Evolutionary conservation across 148 eudicot species (phyloP).

Genomic region (Rhododendron vialii): DNA sequence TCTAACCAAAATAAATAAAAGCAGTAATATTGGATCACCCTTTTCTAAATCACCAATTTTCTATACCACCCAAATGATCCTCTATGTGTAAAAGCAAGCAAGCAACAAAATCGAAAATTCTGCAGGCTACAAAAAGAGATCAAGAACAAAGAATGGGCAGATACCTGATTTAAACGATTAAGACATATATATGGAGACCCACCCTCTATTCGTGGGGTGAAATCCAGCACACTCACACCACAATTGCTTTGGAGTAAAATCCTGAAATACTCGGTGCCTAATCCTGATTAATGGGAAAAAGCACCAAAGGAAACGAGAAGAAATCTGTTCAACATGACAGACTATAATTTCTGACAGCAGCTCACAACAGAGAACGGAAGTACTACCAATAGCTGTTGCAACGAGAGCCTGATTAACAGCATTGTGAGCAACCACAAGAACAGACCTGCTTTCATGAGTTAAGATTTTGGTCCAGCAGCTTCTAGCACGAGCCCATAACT

Average conservation of each 20-base stretch:
- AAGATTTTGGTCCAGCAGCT: slow-evolving; percentile 77
- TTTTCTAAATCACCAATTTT: background rate
- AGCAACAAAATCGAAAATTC: background rate
- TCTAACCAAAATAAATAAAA: background rate
- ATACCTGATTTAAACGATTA: slow-evolving; percentile 95
- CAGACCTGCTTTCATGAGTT: slow-evolving; percentile 74
- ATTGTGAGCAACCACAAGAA: slow-evolving; percentile 97
- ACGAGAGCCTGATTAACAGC: slow-evolving; percentile 98
- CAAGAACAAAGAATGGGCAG: background rate
- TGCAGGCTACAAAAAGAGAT: slow-evolving; percentile 35
- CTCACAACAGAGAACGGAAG: background rate
- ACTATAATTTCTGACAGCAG: background rate
- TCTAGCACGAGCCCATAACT: slow-evolving; percentile 87
- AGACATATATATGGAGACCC: slow-evolving; percentile 67
- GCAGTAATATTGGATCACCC: background rate
- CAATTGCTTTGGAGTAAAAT: slow-evolving; percentile 92
- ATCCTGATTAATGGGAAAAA: slow-evolving; percentile 39
- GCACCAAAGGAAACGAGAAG: slow-evolving; percentile 9
- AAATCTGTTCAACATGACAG: background rate
- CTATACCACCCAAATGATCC: background rate
- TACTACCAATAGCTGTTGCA: slow-evolving; percentile 88
- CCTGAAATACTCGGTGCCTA: slow-evolving; percentile 94
- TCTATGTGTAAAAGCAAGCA: background rate
- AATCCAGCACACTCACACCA: slow-evolving; percentile 93
- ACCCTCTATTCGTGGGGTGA: slow-evolving; percentile 60